Conservation (phyloP, 495 filamentous ascomycete species). For the Neurospora africana region DNA sequence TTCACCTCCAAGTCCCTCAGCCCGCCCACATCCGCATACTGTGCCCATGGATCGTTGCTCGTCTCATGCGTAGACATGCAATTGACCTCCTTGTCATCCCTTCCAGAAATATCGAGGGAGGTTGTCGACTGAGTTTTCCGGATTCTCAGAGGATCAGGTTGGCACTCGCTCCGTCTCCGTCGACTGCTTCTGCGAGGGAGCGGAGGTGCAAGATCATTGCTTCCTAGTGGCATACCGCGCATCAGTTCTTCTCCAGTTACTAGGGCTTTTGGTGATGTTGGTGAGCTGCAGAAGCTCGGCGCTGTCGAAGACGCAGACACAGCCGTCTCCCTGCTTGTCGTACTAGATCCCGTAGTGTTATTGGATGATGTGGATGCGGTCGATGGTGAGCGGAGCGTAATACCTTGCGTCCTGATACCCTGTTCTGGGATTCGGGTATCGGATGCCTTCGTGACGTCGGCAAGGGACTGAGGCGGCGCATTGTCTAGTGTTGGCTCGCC, state of each 20-base stretch:
- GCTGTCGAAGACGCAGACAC: constrained; percentile 4
- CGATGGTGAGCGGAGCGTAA: constrained; percentile 16
- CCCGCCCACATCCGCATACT: constrained; percentile 23
- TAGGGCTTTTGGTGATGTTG: background rate
- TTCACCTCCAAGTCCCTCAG: constrained; percentile 12
- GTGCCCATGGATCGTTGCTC: constrained; percentile 21
- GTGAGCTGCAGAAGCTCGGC: constrained; percentile 1
- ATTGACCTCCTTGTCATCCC: background rate
- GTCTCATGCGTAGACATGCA: background rate
- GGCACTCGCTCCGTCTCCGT: constrained; percentile 5
- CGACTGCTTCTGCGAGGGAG: constrained; percentile 11
- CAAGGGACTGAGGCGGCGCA: background rate
- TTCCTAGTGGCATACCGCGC: background rate
- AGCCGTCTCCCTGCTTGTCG: constrained; percentile 4
- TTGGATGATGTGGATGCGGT: constrained; percentile 14
- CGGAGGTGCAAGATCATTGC: constrained; percentile 1
- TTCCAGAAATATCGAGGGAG: background rate
- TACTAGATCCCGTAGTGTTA: constrained; percentile 16
- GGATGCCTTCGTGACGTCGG: background rate
- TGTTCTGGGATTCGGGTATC: background rate
- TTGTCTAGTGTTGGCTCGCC: background rate
- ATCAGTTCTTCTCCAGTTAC: background rate
- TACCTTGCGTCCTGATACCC: constrained; percentile 4
- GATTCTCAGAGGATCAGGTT: constrained; percentile 13
- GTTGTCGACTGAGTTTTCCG: constrained; percentile 4